phyloP scores from a whole-genome alignment of 306 rosid species.

The Lathyrus oleraceus region DNA sequence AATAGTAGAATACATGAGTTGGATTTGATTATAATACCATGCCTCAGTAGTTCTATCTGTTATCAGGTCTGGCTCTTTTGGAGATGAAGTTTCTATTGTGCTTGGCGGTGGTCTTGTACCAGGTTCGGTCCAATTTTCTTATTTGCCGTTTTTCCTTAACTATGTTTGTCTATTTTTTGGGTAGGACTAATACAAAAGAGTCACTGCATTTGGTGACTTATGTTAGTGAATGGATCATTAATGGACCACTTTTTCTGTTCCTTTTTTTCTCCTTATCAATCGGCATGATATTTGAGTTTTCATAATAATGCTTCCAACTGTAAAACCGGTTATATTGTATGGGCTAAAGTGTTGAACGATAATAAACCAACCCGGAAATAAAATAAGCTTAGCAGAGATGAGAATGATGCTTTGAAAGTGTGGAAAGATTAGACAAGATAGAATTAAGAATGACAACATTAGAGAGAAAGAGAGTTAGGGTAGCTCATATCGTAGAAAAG shows the following conservation, averaged over 20 bases:
- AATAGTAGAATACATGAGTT: background rate
- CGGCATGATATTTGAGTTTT: slow-evolving; percentile 7
- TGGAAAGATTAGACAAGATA: background rate
- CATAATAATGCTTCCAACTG: background rate
- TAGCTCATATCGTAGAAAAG: background rate
- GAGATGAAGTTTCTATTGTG: slow-evolving; percentile 71
- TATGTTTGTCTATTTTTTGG: slow-evolving; percentile 26
- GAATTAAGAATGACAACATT: background rate
- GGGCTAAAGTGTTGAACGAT: background rate
- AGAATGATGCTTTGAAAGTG: background rate
- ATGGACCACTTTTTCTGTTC: background rate
- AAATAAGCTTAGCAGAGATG: background rate
- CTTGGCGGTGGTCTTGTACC: slow-evolving; percentile 98
- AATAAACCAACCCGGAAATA: background rate
- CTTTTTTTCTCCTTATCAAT: background rate
- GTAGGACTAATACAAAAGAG: background rate
- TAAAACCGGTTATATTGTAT: background rate
- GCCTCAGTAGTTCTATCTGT: slow-evolving; percentile 17
- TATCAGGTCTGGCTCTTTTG: slow-evolving; percentile 73
- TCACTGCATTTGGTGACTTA: slow-evolving; percentile 13
- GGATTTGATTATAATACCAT: background rate
- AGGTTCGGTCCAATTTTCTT: slow-evolving; percentile 51
- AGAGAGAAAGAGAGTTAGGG: background rate
- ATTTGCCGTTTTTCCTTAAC: background rate
- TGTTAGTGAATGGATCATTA: background rate